Evolutionary conservation across 352 stramenopile genomes (phyloP).

Genomic region (Phytophthora pseudosyringae): DNA sequence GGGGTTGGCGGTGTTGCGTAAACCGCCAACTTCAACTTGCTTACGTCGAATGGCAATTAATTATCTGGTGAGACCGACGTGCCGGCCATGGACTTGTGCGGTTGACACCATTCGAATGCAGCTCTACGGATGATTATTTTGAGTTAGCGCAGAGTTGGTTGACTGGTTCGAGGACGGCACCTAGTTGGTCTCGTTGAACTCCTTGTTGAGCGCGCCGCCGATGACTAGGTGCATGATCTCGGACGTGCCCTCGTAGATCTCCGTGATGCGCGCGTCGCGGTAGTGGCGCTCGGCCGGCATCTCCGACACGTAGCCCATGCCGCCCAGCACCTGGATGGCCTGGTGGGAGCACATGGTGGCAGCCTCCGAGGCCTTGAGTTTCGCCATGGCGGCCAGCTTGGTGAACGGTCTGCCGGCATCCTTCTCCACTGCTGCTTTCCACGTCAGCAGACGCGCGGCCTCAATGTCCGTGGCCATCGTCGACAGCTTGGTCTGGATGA

Average conservation of each 20-base stretch:
- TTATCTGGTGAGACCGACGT: slow-evolving; percentile 24
- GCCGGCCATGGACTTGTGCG: not conserved
- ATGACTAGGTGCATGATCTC: slow-evolving; percentile 98
- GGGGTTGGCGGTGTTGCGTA: slow-evolving; percentile 17
- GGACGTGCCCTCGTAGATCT: slow-evolving; percentile 98
- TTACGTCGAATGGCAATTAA: slow-evolving; percentile 30
- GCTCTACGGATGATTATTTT: slow-evolving; percentile 1
- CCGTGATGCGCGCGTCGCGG: slow-evolving; percentile 96
- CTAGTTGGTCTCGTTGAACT: slow-evolving; percentile 85
- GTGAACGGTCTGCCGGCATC: slow-evolving; percentile 91
- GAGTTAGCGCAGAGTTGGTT: not conserved
- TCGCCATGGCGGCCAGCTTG: slow-evolving; percentile 96
- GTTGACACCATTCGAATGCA: slow-evolving; percentile 12
- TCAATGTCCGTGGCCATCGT: slow-evolving; percentile 94
- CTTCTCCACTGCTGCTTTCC: slow-evolving; percentile 93
- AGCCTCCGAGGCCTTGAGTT: slow-evolving; percentile 95
- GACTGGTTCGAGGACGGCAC: not conserved
- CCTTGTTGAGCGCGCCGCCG: slow-evolving; percentile 95
- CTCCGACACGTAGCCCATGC: slow-evolving; percentile 96
- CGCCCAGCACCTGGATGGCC: slow-evolving; percentile 95
- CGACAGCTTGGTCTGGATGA: slow-evolving; percentile 93
- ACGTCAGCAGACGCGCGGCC: slow-evolving; percentile 93
- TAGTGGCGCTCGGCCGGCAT: slow-evolving; percentile 98
- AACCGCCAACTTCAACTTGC: slow-evolving; percentile 34
- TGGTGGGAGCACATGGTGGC: slow-evolving; percentile 97